Base-by-base conservation (phyloP, 352 stramenopile species). In the Bremia lactucae region DNA sequence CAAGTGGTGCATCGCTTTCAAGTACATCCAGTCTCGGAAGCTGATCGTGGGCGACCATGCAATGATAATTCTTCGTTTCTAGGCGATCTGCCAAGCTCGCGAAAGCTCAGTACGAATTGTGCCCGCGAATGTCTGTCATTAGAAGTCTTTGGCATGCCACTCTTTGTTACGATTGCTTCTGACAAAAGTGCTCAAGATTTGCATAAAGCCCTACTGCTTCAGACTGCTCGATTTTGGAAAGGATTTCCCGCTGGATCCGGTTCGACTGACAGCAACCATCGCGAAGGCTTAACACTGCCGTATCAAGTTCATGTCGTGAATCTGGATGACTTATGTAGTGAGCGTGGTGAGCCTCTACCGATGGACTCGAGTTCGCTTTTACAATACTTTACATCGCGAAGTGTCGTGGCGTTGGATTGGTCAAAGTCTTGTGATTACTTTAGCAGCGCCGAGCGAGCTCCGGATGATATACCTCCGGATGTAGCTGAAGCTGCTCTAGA, bases 381-480 rank as follows among this genome's bases (percentile, higher is more conserved):
- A 13, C 66, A 80, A 41, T 65, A 87, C 39, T 86, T 89, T 31
- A 73, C 69, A 1, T 69, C 73, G 15, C 72, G 74, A 13, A 86
- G 76, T 52, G 71, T 92, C n/a, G 46, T 92, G 28, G 75, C 75
- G 9, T 31, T 92, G 8, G 76, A 92, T 47, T 92, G 79, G 79
- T 49, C 36, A 7, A 46, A 63, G 40, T 59, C 55, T 24, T 39
- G 61, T 7, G 56, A 72, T 4, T 64, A 72, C 23, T 34, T 29
- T 1, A 65, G 19, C 11, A 42, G 58, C 13, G 48, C 68, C 42
- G 42, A 55, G 4, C 19, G 40, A 14, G 43, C 40, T 18, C 36
- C 66, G 4, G 54, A 72, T 33, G 61, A 69, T 16, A 38, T 62
- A 8, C 38, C 59, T 14, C 42, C 34, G 18, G 56, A 72, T 21